Base-by-base conservation (phyloP, 1,284 basidiomycete species). In the Phellinidium pouzarii region DNA sequence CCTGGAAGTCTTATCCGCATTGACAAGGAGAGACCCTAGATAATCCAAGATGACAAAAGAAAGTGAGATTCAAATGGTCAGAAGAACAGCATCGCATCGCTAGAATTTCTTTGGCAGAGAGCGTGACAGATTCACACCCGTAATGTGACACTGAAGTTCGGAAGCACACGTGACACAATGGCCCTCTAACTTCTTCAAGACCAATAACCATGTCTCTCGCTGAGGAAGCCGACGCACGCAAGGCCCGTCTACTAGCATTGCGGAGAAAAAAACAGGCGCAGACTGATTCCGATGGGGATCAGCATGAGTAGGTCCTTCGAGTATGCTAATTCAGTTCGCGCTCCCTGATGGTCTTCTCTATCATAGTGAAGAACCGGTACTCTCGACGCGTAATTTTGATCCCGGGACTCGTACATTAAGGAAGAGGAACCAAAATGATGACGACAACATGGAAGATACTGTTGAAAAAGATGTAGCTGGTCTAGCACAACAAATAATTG, bases 401-500 rank as follows among this genome's bases (percentile, higher is more conserved):
- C 89, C 90, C 4, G 81, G 83, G 57, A 86, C 87, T 3, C 79
- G 90, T 45, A 82, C 88, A 56, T 65, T 89, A 55, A 80, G 81
- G 62, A 91, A 88, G 65, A 80, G 74, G 59, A 69, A 68, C 11
- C 66, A 64, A 34, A 69, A 71, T 48, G 76, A 77, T 45, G 77
- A 77, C 58, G 74, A 71, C 8, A 78, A 78, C 44, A 77, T 81
- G 62, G 78, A 87, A 60, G 89, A 94, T 59, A 97, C 94, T 0
- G 82, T 98, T 4, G 94, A 98, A 71, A 84, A 83, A 61, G 76
- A 85, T 54, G 84, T 96, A 0, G 78, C 84, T 48, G 93, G 92
- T 0, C 68, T 97, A 53, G 90, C 92, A 9, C 86, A 94, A 64
- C 69, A 74, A 58, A 92, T 95, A 59, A 82, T 96, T 50, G 73